phyloP scores from a whole-genome alignment of 768 basidiomycete species.

The Phanerodontia chrysosporium region DNA sequence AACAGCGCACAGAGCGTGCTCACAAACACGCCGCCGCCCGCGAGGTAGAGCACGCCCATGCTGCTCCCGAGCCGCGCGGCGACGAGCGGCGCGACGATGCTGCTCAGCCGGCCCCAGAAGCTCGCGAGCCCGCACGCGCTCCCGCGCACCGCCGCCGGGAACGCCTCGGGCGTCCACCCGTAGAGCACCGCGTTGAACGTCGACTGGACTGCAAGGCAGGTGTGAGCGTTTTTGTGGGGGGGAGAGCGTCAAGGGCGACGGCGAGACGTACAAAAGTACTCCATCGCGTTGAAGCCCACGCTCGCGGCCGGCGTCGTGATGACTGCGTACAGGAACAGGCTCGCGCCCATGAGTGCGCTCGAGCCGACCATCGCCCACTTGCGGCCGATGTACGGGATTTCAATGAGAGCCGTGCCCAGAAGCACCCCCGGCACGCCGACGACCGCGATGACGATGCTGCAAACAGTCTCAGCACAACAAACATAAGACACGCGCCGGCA shows the following conservation, averaged over 20 bases:
- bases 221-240: neutral
- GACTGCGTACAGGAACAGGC: conserved; percentile 9
- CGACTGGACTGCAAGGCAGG: conserved; percentile 6
- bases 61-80: conserved; percentile 5
- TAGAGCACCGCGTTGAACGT: conserved; percentile 15
- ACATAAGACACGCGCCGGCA: neutral
- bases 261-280: conserved; percentile 10
- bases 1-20: conserved; percentile 9
- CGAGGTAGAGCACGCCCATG: conserved; percentile 11
- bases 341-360: conserved; percentile 8
- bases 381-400: conserved; percentile 8
- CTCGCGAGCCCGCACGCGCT: conserved; percentile 11
- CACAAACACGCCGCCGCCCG: conserved; percentile 10
- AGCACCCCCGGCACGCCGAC: conserved; percentile 10
- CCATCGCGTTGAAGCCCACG: conserved; percentile 12
- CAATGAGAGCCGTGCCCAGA: conserved; percentile 9
- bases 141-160: conserved; percentile 9
- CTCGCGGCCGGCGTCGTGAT: conserved; percentile 11
- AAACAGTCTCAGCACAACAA: neutral
- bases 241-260: neutral
- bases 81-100: conserved; percentile 8
- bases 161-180: conserved; percentile 13
- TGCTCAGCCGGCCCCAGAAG: conserved; percentile 11
- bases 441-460: conserved; percentile 11
- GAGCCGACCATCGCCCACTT: conserved; percentile 12